Percentiles rank a stretch among this genome's conserved stretches.
Conservation (phyloP, 2,329 filamentous ascomycete genomes). For the Sporothrix pallida region DNA sequence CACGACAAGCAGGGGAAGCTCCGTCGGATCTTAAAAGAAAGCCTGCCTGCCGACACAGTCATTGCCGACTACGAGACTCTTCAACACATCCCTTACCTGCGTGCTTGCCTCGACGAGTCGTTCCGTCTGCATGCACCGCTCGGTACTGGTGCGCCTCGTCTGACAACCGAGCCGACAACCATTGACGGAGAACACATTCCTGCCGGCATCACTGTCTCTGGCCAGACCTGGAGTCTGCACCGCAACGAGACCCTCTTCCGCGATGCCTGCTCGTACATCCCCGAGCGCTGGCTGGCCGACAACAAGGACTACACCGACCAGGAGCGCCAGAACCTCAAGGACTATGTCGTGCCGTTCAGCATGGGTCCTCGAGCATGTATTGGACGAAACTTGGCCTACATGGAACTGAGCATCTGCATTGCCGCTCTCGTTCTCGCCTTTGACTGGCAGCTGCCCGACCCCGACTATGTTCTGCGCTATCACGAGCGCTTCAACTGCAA, state of each 20-base stretch:
- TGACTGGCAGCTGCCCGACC: slow-evolving; percentile 14
- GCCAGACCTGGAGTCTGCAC: slow-evolving; percentile 14
- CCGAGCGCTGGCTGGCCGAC: slow-evolving; percentile 1
- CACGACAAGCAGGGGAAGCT: slow-evolving; percentile 1
- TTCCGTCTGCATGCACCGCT: neutral
- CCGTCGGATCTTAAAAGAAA: neutral
- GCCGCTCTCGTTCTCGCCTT: neutral
- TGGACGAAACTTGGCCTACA: slow-evolving; percentile 5
- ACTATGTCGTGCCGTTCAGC: neutral
- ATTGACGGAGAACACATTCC: neutral
- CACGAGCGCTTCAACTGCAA: slow-evolving; percentile 21
- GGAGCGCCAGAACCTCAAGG: slow-evolving; percentile 13
- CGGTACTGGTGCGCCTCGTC: neutral
- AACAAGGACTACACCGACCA: neutral
- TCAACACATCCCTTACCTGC: neutral
- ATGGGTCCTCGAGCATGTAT: slow-evolving; percentile 2
- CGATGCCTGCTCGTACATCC: neutral
- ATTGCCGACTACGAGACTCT: neutral
- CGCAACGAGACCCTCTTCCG: slow-evolving; percentile 8
- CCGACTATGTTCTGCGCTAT: neutral
- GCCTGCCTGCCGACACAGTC: neutral
- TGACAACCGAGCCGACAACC: neutral
- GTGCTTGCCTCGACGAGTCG: neutral
- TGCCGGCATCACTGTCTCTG: neutral
- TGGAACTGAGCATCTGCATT: neutral